Evolutionary conservation across 2,329 filamentous ascomycete genomes (phyloP).

Genomic region (Pseudopithomyces chartarum): DNA sequence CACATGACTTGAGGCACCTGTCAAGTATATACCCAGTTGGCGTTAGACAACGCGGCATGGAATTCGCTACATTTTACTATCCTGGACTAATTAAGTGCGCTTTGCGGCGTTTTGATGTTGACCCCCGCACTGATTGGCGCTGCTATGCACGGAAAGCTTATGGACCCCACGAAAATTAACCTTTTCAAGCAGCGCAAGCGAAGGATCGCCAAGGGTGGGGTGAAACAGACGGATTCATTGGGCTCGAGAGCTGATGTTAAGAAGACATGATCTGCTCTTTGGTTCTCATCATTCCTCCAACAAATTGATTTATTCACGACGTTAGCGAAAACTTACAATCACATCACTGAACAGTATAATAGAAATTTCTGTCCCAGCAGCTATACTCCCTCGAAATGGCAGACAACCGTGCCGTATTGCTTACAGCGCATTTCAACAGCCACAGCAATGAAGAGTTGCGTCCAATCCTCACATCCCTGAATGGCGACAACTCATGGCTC

Average conservation of each 20-base stretch:
- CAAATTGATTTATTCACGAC: too few relatives aligned
- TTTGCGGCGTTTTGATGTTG: background rate
- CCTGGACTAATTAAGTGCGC: background rate
- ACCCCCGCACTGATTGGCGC: background rate
- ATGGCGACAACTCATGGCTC: conserved; percentile 15
- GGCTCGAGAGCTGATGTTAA: too few relatives aligned
- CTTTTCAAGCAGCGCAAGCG: too few relatives aligned
- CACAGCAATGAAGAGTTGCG: background rate
- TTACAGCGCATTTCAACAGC: background rate
- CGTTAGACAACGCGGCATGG: background rate
- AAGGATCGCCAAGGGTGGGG: background rate
- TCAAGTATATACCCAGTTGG: too few relatives aligned
- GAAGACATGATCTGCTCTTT: background rate
- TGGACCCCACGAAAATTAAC: too few relatives aligned
- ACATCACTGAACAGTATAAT: too few relatives aligned
- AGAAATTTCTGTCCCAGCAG: too few relatives aligned
- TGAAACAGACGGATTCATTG: background rate
- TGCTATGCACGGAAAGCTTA: background rate
- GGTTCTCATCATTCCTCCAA: background rate
- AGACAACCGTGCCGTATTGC: background rate
- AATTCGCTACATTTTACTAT: background rate
- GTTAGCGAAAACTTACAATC: too few relatives aligned
- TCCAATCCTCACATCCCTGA: conserved; percentile 10
- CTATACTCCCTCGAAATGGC: background rate
- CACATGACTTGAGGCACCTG: too few relatives aligned